A percentile compares a stretch with the other conserved stretches of the same genome.
Evolutionary conservation across 257 asterid species (phyloP).

Genomic region (Cinchona pubescens): DNA sequence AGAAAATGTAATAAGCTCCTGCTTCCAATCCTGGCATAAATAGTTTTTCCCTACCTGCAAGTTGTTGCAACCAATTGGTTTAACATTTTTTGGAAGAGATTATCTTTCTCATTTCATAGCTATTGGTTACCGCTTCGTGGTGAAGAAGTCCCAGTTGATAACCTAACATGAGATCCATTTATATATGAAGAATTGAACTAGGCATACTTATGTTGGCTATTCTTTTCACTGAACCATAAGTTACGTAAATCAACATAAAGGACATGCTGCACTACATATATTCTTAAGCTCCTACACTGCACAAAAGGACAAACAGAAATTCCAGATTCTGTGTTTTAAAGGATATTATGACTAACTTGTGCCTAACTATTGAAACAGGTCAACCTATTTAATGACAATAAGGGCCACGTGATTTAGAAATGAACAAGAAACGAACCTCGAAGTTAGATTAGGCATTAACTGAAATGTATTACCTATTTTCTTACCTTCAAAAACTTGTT

Average conservation of each 20-base stretch:
- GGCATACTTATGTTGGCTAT: not conserved
- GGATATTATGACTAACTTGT: not conserved
- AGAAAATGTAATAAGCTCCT: slow-evolving; percentile 82
- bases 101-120: not conserved
- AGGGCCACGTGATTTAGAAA: not conserved
- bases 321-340: not conserved
- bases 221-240: not conserved
- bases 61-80: slow-evolving; percentile 11
- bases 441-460: not conserved
- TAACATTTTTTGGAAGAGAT: not conserved
- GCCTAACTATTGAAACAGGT: not conserved
- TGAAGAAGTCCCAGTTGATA: not conserved
- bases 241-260: not conserved
- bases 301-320: not conserved
- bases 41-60: slow-evolving; percentile 62
- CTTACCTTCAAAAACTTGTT: no score
- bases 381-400: not conserved
- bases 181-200: not conserved
- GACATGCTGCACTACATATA: not conserved
- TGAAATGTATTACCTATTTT: not conserved
- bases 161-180: not conserved
- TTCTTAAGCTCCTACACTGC: not conserved
- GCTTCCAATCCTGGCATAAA: slow-evolving; percentile 62
- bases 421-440: not conserved
- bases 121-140: not conserved